These are phyloP conservation scores for Didymella sp. DNA, from an alignment of 2,329 filamentous ascomycete species.

Conservation along the genomic window DNA sequence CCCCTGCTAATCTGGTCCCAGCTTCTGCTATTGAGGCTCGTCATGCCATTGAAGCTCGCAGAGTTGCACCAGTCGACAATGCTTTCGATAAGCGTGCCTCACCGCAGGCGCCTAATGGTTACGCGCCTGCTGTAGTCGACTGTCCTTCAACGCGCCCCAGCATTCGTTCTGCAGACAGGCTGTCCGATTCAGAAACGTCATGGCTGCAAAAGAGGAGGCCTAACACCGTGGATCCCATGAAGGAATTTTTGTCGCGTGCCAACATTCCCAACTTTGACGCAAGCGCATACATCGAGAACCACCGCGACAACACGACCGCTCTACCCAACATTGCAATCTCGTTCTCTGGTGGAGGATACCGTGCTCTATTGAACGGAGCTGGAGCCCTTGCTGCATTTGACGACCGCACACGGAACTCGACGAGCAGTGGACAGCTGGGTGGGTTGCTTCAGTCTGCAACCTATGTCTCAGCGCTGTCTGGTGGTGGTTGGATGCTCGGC, in stretches of 20 bases:
- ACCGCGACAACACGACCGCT: constrained; percentile 62
- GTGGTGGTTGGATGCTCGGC: constrained; percentile 85
- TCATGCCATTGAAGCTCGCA: constrained; percentile 23
- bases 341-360: constrained; percentile 82
- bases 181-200: constrained; percentile 73
- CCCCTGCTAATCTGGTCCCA: constrained; percentile 28
- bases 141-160: constrained; percentile 75
- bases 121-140: constrained; percentile 70
- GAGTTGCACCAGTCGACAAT: constrained; percentile 27
- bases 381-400: constrained; percentile 83
- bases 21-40: constrained; percentile 37
- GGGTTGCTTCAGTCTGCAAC: constrained; percentile 82
- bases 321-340: constrained; percentile 77
- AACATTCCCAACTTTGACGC: constrained; percentile 81
- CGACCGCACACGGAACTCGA: constrained; percentile 69
- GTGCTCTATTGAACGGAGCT: constrained; percentile 84
- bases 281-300: constrained; percentile 70
- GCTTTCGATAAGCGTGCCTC: constrained; percentile 52
- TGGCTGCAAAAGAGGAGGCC: constrained; percentile 77
- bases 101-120: constrained; percentile 69
- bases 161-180: constrained; percentile 66
- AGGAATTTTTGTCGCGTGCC: constrained; percentile 72
- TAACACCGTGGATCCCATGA: constrained; percentile 78
- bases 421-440: constrained; percentile 71
- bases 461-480: constrained; percentile 81